phyloP scores from a whole-genome alignment of 257 asterid genomes.

The Solanum peruvianum region DNA sequence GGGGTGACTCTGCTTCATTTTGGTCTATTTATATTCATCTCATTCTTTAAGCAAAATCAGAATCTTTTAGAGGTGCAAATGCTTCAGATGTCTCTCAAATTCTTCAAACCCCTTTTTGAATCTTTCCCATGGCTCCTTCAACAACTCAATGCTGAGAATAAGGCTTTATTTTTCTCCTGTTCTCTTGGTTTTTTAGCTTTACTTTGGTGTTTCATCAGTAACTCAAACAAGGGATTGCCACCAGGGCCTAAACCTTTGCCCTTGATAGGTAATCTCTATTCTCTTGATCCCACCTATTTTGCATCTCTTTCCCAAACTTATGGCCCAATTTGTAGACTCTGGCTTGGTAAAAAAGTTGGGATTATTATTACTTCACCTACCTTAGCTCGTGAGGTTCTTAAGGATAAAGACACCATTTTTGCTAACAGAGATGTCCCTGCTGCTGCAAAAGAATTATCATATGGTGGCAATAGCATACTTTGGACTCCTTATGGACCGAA shows the following conservation, averaged over 20 bases:
- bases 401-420: slow-evolving; percentile 42
- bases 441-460: slow-evolving; percentile 36
- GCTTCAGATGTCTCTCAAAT: not conserved
- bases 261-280: slow-evolving; percentile 56
- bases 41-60: not conserved
- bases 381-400: slow-evolving; percentile 45
- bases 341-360: slow-evolving; percentile 43
- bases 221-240: slow-evolving; percentile 14
- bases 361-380: slow-evolving; percentile 46
- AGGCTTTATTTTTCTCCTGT: not conserved
- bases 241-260: slow-evolving; percentile 64
- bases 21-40: not conserved
- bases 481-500: slow-evolving; percentile 67
- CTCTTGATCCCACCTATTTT: slow-evolving; percentile 57
- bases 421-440: slow-evolving; percentile 67
- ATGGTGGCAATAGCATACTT: slow-evolving; percentile 55
- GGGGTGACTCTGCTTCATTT: not conserved
- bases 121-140: not conserved
- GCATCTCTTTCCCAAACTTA: slow-evolving; percentile 22
- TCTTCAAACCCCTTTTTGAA: not conserved
- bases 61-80: too few relatives aligned
- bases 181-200: slow-evolving; percentile 16
- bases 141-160: not conserved
- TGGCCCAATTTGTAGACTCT: slow-evolving; percentile 52
- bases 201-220: not conserved